phyloP scores from a whole-genome alignment of 169 alveolate species.

The Plasmodium billcollinsi region DNA sequence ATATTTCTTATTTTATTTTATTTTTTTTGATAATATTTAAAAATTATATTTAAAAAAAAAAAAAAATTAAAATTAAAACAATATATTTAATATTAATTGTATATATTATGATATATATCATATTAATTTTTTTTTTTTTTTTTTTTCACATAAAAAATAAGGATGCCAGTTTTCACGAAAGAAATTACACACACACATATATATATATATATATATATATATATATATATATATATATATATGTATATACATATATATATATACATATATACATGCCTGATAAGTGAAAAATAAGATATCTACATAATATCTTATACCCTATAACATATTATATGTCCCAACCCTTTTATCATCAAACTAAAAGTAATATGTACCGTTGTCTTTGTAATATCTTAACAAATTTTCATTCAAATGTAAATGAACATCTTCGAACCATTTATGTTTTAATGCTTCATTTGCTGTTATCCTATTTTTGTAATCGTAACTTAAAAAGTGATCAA shows the following conservation, averaged over 20 bases:
- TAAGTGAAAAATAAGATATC: too few relatives aligned
- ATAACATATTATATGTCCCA: too few relatives aligned
- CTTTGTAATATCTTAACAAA: constrained; percentile 38
- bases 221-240: neutral
- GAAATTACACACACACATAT: neutral
- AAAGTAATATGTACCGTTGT: constrained; percentile 63
- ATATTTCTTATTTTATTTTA: too few relatives aligned
- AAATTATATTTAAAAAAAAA: too few relatives aligned
- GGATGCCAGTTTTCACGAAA: neutral
- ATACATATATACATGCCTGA: neutral
- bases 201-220: neutral
- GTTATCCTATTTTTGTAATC: constrained; percentile 88
- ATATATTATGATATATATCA: too few relatives aligned
- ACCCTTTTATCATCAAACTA: neutral
- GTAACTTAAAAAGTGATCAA: constrained; percentile 86
- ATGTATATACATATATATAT: neutral
- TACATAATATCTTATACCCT: too few relatives aligned
- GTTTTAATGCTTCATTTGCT: constrained; percentile 88
- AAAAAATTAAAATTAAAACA: too few relatives aligned
- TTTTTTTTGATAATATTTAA: too few relatives aligned
- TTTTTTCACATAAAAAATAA: too few relatives aligned
- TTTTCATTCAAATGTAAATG: constrained; percentile 44
- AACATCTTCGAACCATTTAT: constrained; percentile 89
- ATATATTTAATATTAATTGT: too few relatives aligned
- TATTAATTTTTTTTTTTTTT: too few relatives aligned